Conservation (phyloP, 768 basidiomycete genomes). For the Cystofilobasidium macerans region DNA sequence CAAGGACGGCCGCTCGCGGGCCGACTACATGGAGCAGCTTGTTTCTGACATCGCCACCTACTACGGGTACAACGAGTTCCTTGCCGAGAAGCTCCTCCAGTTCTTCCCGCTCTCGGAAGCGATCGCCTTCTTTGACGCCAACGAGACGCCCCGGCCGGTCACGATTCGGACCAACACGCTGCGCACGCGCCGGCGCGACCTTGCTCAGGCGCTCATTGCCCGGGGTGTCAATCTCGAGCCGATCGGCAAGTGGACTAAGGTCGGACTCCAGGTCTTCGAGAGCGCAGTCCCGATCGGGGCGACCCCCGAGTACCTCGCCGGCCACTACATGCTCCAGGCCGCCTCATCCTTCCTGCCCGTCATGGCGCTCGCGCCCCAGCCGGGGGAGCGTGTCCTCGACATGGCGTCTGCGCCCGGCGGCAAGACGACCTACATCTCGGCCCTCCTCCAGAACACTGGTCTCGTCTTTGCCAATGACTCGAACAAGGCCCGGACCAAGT, state of each 20-base stretch:
- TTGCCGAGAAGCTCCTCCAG: conserved; percentile 86
- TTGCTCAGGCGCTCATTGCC: conserved; percentile 86
- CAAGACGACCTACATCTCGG: conserved; percentile 95
- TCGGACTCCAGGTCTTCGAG: conserved; percentile 97
- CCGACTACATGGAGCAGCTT: conserved; percentile 82
- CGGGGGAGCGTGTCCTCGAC: conserved; percentile 85
- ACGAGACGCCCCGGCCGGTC: conserved; percentile 88
- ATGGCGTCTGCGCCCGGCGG: conserved; percentile 99
- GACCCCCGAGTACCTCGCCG: conserved; percentile 95
- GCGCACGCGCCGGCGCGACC: conserved; percentile 79
- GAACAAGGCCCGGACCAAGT: conserved; percentile 88
- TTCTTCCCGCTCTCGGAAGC: conserved; percentile 90
- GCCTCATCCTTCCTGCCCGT: conserved; percentile 99
- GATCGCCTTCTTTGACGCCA: conserved; percentile 95
- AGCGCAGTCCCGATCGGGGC: conserved; percentile 93
- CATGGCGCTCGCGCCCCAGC: conserved; percentile 84
- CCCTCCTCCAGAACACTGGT: conserved; percentile 95
- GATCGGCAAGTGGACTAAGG: conserved; percentile 98
- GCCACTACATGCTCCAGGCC: conserved; percentile 98
- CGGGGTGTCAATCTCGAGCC: conserved; percentile 95
- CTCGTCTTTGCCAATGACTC: conserved; percentile 93
- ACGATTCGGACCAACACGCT: conserved; percentile 97
- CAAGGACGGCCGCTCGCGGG: conserved; percentile 47
- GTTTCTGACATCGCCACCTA: conserved; percentile 83
- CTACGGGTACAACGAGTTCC: conserved; percentile 94